Conservation (phyloP, 768 basidiomycete species). For the Hirschioporus abietinus region DNA sequence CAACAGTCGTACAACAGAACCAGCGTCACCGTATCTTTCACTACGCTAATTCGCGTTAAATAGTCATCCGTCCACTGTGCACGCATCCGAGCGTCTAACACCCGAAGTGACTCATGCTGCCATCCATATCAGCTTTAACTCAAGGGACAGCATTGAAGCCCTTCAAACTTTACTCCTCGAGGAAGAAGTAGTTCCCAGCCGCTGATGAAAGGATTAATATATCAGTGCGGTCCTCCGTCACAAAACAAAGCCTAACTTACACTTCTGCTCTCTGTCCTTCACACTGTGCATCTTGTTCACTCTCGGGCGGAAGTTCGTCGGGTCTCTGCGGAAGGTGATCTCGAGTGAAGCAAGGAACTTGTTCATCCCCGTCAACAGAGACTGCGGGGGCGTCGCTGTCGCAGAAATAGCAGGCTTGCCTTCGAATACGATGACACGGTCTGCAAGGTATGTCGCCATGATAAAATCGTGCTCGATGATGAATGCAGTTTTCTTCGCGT, state of each 20-base stretch:
- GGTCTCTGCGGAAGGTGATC: constrained; percentile 97
- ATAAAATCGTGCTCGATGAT: constrained; percentile 99
- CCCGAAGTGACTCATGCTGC: background rate
- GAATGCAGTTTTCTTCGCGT: constrained; percentile 96
- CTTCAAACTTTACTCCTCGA: constrained; percentile 55
- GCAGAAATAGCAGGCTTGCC: constrained; percentile 83
- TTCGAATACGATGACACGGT: constrained; percentile 92
- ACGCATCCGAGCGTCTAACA: background rate
- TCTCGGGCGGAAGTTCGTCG: constrained; percentile 86
- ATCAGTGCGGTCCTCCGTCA: constrained; percentile 6
- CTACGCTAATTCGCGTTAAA: background rate
- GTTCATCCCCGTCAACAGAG: constrained; percentile 95
- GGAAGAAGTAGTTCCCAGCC: constrained; percentile 88
- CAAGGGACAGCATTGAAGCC: background rate
- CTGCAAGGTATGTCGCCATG: constrained; percentile 99
- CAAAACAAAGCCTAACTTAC: constrained; percentile 33
- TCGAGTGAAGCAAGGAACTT: constrained; percentile 92
- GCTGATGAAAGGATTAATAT: constrained; percentile 39
- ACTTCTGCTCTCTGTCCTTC: constrained; percentile 85
- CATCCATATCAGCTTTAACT: background rate
- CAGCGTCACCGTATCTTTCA: background rate
- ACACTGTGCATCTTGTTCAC: constrained; percentile 83
- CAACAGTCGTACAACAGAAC: background rate
- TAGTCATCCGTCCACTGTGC: background rate
- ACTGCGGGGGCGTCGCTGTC: constrained; percentile 93